Evolutionary conservation across 177 flowering plant species (phyloP).

Genomic region (Vitis hybrid): DNA sequence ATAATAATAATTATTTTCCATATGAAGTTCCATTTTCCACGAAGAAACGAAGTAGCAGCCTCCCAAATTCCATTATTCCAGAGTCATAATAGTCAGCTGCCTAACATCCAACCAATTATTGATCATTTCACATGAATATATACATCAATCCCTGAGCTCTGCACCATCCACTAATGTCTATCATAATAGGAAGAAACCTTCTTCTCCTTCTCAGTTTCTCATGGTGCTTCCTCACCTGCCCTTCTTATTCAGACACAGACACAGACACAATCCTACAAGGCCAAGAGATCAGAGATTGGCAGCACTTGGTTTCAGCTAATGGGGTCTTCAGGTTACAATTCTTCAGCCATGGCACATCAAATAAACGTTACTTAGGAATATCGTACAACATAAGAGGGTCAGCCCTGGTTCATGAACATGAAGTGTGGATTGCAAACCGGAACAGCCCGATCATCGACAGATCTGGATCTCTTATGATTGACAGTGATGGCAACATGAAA

Average conservation of each 20-base stretch:
- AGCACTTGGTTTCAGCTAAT: conserved; percentile 14
- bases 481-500: conserved; percentile 9
- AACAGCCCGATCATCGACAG: background rate
- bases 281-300: conserved; percentile 7
- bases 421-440: conserved; percentile 20
- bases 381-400: background rate
- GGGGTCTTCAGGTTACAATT: conserved; percentile 21
- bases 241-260: background rate
- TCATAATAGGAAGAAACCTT: background rate
- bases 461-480: conserved; percentile 12
- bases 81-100: too few relatives aligned
- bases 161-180: background rate
- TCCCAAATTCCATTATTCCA: too few relatives aligned
- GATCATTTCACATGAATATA: too few relatives aligned
- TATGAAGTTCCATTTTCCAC: too few relatives aligned
- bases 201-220: background rate
- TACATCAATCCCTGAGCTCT: background rate
- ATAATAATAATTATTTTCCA: too few relatives aligned
- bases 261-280: conserved; percentile 13
- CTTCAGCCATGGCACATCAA: background rate
- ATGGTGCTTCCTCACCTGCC: background rate
- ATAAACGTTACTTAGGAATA: conserved; percentile 5
- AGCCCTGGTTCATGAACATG: rapidly evolving
- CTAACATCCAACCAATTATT: too few relatives aligned
- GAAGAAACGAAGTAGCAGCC: too few relatives aligned